These are phyloP conservation scores for Ogataea zsoltii DNA, from an alignment of 805 yeast genomes.

Conservation along the genomic window DNA sequence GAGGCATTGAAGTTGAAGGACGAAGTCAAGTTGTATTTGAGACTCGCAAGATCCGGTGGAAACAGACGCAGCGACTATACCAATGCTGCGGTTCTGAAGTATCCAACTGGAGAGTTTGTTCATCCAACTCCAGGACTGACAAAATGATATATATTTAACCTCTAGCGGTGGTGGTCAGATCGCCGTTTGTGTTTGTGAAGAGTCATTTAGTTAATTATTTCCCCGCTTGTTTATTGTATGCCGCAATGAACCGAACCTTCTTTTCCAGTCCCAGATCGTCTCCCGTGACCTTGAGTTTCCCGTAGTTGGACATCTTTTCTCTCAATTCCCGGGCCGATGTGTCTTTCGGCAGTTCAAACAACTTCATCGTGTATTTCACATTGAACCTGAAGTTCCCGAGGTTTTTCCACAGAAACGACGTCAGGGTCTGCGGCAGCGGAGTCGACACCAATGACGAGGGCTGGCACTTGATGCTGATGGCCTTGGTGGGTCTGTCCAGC, in stretches of 20 bases:
- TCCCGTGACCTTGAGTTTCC: conserved; percentile 51
- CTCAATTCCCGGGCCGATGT: conserved; percentile 20
- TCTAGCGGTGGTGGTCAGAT: no score
- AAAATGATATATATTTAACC: conserved; percentile 4
- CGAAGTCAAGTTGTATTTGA: conserved; percentile 46
- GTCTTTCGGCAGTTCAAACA: conserved; percentile 20
- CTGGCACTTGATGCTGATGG: conserved; percentile 39
- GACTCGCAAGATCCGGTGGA: conserved; percentile 48
- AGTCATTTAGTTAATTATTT: not conserved
- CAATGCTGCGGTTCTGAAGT: conserved; percentile 55
- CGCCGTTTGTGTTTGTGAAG: no score
- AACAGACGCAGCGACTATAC: conserved; percentile 59
- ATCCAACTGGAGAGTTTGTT: conserved; percentile 59
- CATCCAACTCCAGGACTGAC: conserved; percentile 19
- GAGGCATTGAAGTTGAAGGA: conserved; percentile 34
- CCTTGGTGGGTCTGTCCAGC: conserved; percentile 14
- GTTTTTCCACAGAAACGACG: conserved; percentile 12
- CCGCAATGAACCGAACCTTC: conserved; percentile 44
- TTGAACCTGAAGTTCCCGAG: conserved; percentile 14
- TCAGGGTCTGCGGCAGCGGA: conserved; percentile 28
- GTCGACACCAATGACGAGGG: conserved; percentile 41
- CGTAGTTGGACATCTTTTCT: conserved; percentile 40
- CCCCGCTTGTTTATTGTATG: conserved; percentile 7
- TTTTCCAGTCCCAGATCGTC: conserved; percentile 41
- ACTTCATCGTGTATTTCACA: conserved; percentile 23